These are phyloP conservation scores for Sorghum bicolor DNA, from an alignment of 176 grass and related monocot genomes.

Conservation along the genomic window DNA sequence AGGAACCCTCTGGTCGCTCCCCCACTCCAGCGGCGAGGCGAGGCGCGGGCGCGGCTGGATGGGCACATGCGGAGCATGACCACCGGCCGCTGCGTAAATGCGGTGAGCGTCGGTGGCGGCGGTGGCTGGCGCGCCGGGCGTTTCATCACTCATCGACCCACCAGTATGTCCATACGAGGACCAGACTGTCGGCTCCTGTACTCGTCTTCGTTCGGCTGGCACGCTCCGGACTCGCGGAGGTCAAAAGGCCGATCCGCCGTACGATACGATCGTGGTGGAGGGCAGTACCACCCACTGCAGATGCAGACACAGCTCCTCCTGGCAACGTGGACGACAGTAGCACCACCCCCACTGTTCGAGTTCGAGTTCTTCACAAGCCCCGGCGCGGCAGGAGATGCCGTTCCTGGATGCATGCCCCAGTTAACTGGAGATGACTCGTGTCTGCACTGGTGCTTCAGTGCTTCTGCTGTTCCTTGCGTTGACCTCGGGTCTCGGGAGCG, in stretches of 20 bases:
- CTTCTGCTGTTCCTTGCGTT: not conserved
- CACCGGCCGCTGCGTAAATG: not conserved
- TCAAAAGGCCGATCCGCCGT: not conserved
- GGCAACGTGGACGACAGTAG: not conserved
- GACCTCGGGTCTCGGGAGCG: not conserved
- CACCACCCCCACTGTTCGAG: not conserved
- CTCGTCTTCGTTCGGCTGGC: too few species aligned
- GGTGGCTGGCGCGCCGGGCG: not conserved
- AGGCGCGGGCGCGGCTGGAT: too few species aligned
- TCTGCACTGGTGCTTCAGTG: not conserved
- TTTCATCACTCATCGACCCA: not conserved
- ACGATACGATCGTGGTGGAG: not conserved
- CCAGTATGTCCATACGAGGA: not conserved
- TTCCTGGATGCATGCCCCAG: not conserved
- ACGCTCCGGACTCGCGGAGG: too few species aligned
- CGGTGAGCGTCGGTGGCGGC: conserved; percentile 19
- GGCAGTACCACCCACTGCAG: not conserved
- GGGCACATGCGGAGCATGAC: not conserved
- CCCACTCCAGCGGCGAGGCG: too few species aligned
- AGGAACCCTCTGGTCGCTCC: not conserved
- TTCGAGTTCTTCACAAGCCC: not conserved
- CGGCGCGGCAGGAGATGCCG: not conserved
- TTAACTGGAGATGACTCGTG: not conserved
- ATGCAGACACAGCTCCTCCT: not conserved
- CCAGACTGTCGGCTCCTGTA: not conserved